Conservation (phyloP, 2,329 filamentous ascomycete species). For the Ceratocystis harringtonii region DNA sequence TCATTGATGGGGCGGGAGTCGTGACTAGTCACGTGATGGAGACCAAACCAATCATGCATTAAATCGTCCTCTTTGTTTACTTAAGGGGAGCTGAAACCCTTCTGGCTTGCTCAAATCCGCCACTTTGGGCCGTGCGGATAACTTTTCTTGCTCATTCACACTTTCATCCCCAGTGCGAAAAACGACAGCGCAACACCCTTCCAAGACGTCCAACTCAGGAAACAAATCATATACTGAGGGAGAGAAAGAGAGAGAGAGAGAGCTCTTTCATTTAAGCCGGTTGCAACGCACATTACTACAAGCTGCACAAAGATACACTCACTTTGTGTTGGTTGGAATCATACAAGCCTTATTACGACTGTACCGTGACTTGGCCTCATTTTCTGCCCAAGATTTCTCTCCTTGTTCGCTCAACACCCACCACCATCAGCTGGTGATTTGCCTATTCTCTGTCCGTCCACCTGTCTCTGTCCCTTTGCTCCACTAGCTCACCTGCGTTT, state of each 20-base stretch:
- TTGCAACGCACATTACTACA: neutral
- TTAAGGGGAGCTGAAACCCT: neutral
- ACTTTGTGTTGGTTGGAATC: neutral
- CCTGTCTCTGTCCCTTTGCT: neutral
- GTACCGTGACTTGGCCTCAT: neutral
- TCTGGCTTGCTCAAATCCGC: neutral
- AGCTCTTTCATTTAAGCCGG: neutral
- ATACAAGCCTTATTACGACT: neutral
- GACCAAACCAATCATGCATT: neutral
- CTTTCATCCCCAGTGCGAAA: constrained; percentile 15
- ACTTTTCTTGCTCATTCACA: constrained; percentile 10
- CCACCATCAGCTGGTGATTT: neutral
- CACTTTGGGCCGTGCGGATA: constrained; percentile 9
- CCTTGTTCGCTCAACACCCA: neutral
- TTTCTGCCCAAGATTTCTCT: neutral
- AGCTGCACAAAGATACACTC: neutral
- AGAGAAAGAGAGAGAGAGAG: neutral
- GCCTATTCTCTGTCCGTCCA: neutral
- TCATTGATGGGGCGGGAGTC: neutral
- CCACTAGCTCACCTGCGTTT: neutral
- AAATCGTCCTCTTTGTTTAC: neutral
- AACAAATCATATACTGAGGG: constrained; percentile 13
- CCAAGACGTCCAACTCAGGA: constrained; percentile 9
- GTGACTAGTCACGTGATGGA: neutral
- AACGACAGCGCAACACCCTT: constrained; percentile 6